Evolutionary conservation across 495 filamentous ascomycete species (phyloP).

Genomic region (Penicillium goetzii): DNA sequence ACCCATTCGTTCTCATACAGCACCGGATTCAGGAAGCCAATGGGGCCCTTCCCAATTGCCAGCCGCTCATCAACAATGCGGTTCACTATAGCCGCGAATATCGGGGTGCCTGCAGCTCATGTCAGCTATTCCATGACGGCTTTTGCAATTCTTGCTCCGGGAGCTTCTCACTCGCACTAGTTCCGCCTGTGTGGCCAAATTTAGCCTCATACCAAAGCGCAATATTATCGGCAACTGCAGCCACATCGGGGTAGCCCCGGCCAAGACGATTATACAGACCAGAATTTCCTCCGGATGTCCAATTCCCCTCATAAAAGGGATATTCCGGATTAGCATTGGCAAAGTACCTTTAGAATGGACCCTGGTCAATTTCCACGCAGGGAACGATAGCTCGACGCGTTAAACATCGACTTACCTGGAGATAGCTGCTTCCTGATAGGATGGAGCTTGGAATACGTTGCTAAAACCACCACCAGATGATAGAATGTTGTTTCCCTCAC

Average conservation of each 20-base stretch:
- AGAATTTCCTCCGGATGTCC: slow-evolving; percentile 1
- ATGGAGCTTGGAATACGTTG: neutral
- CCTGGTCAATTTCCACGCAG: neutral
- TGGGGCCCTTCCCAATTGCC: slow-evolving; percentile 1
- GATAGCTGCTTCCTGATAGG: slow-evolving; percentile 3
- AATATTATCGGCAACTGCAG: slow-evolving; percentile 8
- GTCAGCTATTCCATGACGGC: neutral
- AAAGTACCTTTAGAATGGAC: slow-evolving; percentile 4
- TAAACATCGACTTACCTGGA: neutral
- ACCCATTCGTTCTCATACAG: slow-evolving; percentile 2
- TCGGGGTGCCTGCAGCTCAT: neutral
- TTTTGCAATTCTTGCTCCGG: neutral
- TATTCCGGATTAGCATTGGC: neutral
- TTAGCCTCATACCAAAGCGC: neutral
- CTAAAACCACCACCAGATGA: slow-evolving; percentile 7
- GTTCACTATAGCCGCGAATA: slow-evolving; percentile 2
- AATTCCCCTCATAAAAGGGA: slow-evolving; percentile 2
- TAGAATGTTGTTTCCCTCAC: neutral
- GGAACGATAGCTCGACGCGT: neutral
- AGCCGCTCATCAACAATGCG: slow-evolving; percentile 2
- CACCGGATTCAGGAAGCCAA: slow-evolving; percentile 3
- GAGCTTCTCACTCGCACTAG: slow-evolving; percentile 6
- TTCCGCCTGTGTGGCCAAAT: slow-evolving; percentile 4
- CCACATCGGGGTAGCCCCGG: slow-evolving; percentile 5
- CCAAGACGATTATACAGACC: slow-evolving; percentile 9